Evolutionary conservation across 2,329 filamentous ascomycete genomes (phyloP).

Genomic region (Scedosporium boydii): DNA sequence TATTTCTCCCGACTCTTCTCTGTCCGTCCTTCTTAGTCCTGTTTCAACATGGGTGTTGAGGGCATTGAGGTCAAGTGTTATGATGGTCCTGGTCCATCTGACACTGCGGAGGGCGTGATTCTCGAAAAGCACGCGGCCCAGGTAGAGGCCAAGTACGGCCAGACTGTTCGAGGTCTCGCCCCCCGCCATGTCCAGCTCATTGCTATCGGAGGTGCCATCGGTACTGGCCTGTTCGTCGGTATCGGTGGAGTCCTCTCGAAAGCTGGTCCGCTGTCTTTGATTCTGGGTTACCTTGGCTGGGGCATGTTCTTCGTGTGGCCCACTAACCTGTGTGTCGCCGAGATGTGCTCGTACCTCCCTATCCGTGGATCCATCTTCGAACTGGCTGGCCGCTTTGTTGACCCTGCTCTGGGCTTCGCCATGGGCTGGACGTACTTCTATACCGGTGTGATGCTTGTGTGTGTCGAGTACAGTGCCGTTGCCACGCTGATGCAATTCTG

Average conservation of each 20-base stretch:
- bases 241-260: slow-evolving; percentile 12
- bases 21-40: too few species aligned
- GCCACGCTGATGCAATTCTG: slow-evolving; percentile 35
- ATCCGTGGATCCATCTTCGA: slow-evolving; percentile 45
- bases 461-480: slow-evolving; percentile 33
- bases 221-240: slow-evolving; percentile 15
- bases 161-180: slow-evolving; percentile 9
- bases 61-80: too few species aligned
- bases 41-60: too few species aligned
- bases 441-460: slow-evolving; percentile 34
- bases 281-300: slow-evolving; percentile 35
- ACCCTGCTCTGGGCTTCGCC: slow-evolving; percentile 47
- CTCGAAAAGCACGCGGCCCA: too few species aligned
- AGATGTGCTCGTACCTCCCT: slow-evolving; percentile 49
- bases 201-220: slow-evolving; percentile 38
- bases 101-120: too few species aligned
- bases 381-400: slow-evolving; percentile 43
- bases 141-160: too few species aligned
- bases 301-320: slow-evolving; percentile 34
- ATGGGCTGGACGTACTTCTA: slow-evolving; percentile 44
- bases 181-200: slow-evolving; percentile 37
- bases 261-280: slow-evolving; percentile 31
- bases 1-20: too few species aligned
- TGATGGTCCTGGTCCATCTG: too few species aligned
- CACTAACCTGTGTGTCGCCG: slow-evolving; percentile 36